These are phyloP conservation scores for Solanum peruvianum DNA, from an alignment of 257 asterid genomes.

Conservation along the genomic window DNA sequence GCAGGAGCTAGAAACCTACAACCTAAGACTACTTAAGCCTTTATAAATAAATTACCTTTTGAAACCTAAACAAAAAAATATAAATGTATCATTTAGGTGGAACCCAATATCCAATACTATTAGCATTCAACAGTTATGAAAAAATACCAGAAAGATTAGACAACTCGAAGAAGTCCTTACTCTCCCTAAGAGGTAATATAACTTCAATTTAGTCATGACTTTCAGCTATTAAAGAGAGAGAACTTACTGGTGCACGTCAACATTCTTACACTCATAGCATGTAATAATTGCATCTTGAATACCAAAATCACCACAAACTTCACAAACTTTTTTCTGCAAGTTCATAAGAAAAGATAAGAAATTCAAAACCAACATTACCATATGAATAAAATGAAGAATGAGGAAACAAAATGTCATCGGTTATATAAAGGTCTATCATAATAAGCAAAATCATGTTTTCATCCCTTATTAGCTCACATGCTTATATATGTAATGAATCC, in stretches of 20 bases:
- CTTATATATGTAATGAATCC: not conserved
- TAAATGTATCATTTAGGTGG: too few species aligned
- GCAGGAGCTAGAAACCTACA: not conserved
- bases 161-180: not conserved
- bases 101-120: too few species aligned
- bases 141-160: not conserved
- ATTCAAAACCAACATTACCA: not conserved
- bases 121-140: too few species aligned
- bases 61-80: too few species aligned
- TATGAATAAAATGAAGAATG: not conserved
- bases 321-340: not conserved
- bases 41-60: too few species aligned
- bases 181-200: not conserved
- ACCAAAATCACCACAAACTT: not conserved
- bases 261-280: not conserved
- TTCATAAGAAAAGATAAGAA: not conserved
- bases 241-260: not conserved
- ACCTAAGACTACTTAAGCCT: not conserved
- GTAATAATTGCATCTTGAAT: not conserved
- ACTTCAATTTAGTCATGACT: not conserved
- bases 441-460: not conserved
- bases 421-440: too few species aligned
- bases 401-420: not conserved
- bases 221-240: not conserved
- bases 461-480: not conserved